phyloP scores from a whole-genome alignment of 176 grass and related monocot genomes.

The Phragmites australis region DNA sequence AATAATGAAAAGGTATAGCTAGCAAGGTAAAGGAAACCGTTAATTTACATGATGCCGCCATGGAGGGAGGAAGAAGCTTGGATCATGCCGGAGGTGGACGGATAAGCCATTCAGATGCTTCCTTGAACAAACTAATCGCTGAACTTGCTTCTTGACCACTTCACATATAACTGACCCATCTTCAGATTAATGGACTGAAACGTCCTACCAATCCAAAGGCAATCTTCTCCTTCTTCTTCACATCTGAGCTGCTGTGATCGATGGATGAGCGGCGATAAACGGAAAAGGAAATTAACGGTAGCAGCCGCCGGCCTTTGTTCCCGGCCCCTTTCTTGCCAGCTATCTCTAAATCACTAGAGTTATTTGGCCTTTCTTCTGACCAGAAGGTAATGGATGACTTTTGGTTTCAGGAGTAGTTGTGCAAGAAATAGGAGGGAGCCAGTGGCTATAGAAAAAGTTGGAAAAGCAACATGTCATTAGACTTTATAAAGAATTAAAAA shows the following conservation, averaged over 20 bases:
- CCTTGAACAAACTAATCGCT: constrained; percentile 3
- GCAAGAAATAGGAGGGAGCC: constrained; percentile 25
- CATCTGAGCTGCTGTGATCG: constrained; percentile 3
- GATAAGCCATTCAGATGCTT: constrained; percentile 53
- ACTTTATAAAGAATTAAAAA: constrained; percentile 28
- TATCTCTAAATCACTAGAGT: constrained; percentile 14
- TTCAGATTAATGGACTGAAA: not conserved
- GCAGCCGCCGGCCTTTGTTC: not conserved
- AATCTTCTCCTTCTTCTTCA: not conserved
- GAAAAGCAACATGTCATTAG: constrained; percentile 35
- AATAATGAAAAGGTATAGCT: not conserved
- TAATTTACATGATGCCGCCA: constrained; percentile 42
- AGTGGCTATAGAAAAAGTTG: constrained; percentile 38
- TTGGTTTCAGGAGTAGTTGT: constrained; percentile 41
- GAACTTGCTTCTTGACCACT: constrained; percentile 30
- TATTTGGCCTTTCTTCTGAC: constrained; percentile 33
- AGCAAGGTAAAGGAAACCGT: not conserved
- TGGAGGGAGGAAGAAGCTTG: constrained; percentile 51
- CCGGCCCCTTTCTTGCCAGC: not conserved
- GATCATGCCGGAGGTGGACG: constrained; percentile 45
- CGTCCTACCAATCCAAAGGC: constrained; percentile 40
- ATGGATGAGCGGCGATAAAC: not conserved
- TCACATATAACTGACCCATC: not conserved
- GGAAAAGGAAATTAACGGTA: not conserved
- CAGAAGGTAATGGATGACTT: constrained; percentile 36